phyloP scores from a whole-genome alignment of 768 basidiomycete genomes.

The Scleroderma bovista region DNA sequence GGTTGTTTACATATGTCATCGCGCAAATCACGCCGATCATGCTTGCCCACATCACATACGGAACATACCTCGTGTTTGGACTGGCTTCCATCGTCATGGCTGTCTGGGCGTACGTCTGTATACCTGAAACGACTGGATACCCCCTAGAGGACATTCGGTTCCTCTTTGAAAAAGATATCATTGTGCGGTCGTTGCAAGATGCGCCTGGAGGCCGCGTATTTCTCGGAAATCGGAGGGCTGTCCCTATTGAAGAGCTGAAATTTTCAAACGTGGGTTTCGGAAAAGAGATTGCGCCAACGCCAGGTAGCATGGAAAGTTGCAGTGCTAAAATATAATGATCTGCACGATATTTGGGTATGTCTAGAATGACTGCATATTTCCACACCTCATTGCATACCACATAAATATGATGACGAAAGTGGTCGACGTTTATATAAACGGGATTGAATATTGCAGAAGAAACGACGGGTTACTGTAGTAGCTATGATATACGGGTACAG shows the following conservation, averaged over 20 bases:
- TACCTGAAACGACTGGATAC: constrained; percentile 37
- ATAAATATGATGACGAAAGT: no score
- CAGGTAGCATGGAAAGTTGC: neutral
- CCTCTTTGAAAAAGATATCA: constrained; percentile 30
- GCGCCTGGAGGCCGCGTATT: constrained; percentile 29
- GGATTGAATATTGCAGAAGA: no score
- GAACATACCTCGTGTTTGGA: constrained; percentile 32
- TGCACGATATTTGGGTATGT: neutral
- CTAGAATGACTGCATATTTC: no score
- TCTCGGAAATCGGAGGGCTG: constrained; percentile 17
- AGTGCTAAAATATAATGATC: neutral
- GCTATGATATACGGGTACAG: no score
- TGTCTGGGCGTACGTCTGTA: constrained; percentile 29
- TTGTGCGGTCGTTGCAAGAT: constrained; percentile 26
- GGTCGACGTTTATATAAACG: no score
- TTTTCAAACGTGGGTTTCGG: neutral
- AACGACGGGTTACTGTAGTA: no score
- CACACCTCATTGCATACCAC: no score
- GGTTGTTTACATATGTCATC: constrained; percentile 35
- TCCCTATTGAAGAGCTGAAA: constrained; percentile 23
- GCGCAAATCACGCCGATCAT: constrained; percentile 35
- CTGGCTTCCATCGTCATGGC: constrained; percentile 25
- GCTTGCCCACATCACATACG: constrained; percentile 22
- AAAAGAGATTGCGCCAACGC: neutral
- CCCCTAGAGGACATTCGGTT: constrained; percentile 34